These are phyloP conservation scores for Podaxis sp. DNA, from an alignment of 768 basidiomycete genomes.

Conservation along the genomic window DNA sequence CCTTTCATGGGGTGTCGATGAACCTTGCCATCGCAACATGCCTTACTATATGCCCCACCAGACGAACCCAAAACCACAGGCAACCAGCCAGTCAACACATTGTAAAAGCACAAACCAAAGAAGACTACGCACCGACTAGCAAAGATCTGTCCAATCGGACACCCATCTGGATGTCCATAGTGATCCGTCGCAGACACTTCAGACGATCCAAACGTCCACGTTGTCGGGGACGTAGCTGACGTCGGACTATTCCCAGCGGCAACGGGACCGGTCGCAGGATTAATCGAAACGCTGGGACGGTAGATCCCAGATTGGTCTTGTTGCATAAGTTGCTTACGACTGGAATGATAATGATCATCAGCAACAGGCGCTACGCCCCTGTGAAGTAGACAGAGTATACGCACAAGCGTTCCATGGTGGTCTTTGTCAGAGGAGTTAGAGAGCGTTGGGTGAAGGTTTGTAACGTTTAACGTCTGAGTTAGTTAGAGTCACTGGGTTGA, in stretches of 20 bases:
- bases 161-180: conserved; percentile 13
- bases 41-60: conserved; percentile 22
- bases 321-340: conserved; percentile 11
- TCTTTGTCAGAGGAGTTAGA: not conserved
- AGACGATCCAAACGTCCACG: not conserved
- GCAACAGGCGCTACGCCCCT: not conserved
- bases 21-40: conserved; percentile 25
- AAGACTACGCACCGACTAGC: conserved; percentile 4
- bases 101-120: not conserved
- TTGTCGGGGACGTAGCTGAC: not conserved
- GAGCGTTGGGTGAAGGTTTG: not conserved
- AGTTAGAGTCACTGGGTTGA: no score
- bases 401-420: conserved; percentile 15
- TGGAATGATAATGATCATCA: not conserved
- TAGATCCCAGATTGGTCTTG: conserved; percentile 9
- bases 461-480: no score
- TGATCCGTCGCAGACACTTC: conserved; percentile 8
- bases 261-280: not conserved
- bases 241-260: not conserved
- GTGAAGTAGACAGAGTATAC: not conserved
- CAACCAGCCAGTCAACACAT: not conserved
- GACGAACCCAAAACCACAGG: not conserved
- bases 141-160: conserved; percentile 3
- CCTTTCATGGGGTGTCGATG: conserved; percentile 33
- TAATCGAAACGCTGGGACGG: not conserved